Conservation (phyloP, 2,329 filamentous ascomycete species). For the Massarina eburnea region DNA sequence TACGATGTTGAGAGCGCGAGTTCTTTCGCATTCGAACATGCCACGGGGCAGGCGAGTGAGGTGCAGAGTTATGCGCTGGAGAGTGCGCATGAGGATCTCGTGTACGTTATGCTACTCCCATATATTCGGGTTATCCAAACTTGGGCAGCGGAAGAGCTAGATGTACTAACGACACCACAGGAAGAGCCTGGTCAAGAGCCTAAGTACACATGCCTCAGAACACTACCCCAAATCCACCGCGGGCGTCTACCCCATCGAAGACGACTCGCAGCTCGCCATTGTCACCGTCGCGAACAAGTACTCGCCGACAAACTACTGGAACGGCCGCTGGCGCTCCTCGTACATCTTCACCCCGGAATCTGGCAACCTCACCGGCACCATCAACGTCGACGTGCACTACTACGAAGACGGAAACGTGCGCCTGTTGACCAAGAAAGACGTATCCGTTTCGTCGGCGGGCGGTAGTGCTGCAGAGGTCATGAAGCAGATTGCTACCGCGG, state of each 20-base stretch:
- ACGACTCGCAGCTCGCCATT: constrained; percentile 75
- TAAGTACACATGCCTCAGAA: constrained; percentile 76
- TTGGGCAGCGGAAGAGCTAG: no score
- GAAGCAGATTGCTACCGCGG: constrained; percentile 73
- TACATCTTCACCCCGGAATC: constrained; percentile 76
- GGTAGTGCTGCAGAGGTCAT: constrained; percentile 69
- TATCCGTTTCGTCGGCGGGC: constrained; percentile 61
- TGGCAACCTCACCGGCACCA: constrained; percentile 69
- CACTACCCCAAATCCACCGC: constrained; percentile 83
- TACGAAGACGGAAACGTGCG: constrained; percentile 99
- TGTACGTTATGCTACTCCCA: no score
- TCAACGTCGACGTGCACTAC: constrained; percentile 97
- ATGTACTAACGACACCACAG: constrained; percentile 47
- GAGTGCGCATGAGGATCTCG: constrained; percentile 72
- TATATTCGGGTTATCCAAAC: no score
- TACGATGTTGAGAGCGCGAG: constrained; percentile 87
- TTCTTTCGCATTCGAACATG: constrained; percentile 87
- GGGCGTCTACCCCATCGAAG: constrained; percentile 78
- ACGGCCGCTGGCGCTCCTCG: constrained; percentile 90
- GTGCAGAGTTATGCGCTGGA: constrained; percentile 80
- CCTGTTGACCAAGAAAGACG: constrained; percentile 80
- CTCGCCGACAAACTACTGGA: constrained; percentile 98
- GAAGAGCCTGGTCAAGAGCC: constrained; percentile 78
- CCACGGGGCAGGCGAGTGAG: constrained; percentile 78
- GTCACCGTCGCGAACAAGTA: constrained; percentile 94